Evolutionary conservation across 140 eudicot species (phyloP), one percentile per base, ranked within the genome.

Genomic region (Anethum foeniculum): DNA sequence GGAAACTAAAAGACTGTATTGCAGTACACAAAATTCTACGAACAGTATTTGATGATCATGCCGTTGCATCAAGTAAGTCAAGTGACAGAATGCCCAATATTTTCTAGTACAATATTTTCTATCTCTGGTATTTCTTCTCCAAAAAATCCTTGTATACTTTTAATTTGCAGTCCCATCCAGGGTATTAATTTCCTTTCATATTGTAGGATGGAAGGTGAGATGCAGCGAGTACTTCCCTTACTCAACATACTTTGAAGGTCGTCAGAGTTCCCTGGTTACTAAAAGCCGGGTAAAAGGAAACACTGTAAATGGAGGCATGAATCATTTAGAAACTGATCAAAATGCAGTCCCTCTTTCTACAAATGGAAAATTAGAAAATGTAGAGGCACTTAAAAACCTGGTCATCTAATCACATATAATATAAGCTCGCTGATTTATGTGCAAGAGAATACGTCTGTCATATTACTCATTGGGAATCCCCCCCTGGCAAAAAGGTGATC

Each of bases 151-250:
- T 49, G 6, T 4, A 25, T 32, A 54, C 32, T 30, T 77, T 0
- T 14, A 52, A 16, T 19, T 77, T 19, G 80, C n/a, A 0, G 34
- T 16, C 39, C 13, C 48, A 77, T 49, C 1, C 32, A 39, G 73
- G 9, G 62, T 64, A 19, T 39, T 81, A 52, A 5, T 58, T 41
- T 64, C 0, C 36, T 84, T 32, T 5, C 0, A 25, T 62, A 64
- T 82, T 80, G 51, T 79, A 95, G 99, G 98, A 88, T 95, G 99
- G 99, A 95, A 91, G 78, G 80, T 67, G 75, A 85, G 85, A 38
- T 93, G 98, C 76, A 95, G 91, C 7, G 91, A 91, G 87, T 90
- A 87, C 83, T 95, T 95, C 81, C 99, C 97, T 44, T 87, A 84
- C 87, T 92, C 98, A 0, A 88, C 92, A 72, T 93, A 90, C 85